A percentile compares a stretch with the other conserved stretches of the same genome.
phyloP scores from a whole-genome alignment of 1,284 basidiomycete genomes.

The Tilletia walkeri region DNA sequence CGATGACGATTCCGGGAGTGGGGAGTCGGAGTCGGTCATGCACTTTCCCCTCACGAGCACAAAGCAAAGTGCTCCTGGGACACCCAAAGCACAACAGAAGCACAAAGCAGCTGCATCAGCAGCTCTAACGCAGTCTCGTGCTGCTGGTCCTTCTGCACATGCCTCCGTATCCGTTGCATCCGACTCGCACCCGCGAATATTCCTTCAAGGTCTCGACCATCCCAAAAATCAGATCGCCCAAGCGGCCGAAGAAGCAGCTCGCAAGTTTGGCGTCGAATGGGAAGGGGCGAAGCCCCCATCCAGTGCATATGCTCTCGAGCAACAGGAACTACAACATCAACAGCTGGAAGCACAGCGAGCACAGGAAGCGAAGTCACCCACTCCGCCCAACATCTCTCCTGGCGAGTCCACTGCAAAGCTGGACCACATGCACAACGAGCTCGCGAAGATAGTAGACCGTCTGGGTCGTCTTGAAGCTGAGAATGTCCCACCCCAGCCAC shows the following conservation, averaged over 20 bases:
- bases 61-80: no score
- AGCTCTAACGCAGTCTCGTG: no score
- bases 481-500: not conserved
- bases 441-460: constrained; percentile 8
- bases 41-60: not conserved
- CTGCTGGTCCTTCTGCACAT: no score
- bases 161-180: not conserved
- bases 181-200: not conserved
- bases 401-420: constrained; percentile 7
- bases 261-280: not conserved
- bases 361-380: not conserved
- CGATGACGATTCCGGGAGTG: not conserved
- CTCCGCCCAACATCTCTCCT: not conserved
- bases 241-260: not conserved
- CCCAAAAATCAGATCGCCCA: not conserved
- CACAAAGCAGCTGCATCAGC: no score
- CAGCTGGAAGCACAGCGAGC: not conserved
- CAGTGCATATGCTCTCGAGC: not conserved
- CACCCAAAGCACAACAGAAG: no score
- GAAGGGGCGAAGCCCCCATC: not conserved
- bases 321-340: not conserved
- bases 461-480: not conserved
- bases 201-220: not conserved
- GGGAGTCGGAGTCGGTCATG: not conserved
- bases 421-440: constrained; percentile 3